Base-by-base conservation (phyloP, 805 yeast genomes). In the Saturnispora mendoncae region DNA sequence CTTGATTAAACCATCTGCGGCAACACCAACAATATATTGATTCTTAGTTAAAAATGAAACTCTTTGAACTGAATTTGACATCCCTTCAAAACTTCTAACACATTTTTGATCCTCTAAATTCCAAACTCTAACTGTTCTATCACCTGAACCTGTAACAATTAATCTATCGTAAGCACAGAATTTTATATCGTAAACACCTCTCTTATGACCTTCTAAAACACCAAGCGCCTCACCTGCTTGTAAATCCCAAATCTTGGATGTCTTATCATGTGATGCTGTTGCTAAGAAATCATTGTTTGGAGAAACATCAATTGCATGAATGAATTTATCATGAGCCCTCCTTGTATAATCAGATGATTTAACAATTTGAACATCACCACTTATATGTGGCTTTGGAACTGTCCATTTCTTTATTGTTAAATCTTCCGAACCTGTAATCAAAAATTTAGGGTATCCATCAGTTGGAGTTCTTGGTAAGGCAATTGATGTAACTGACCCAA, bases 271-370 rank as follows among this genome's bases (percentile, higher is more conserved):
- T 10, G 95, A 84, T 2, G 95, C 97, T 1, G 97, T 82, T 0
- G 95, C 97, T 54, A 92, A 79, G 38, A 72, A 68, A 48, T 80
- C 81, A 60, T 90, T 94, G 55, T 87, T 85, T 14, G 96, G 95
- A n/a, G 97, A 72, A 4, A 92, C 68, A 49, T 87, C 96, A 40
- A 92, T 65, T 2, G 90, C 74, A 54, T 92, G 94, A 46, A 92
- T 92, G 60, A 92, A 96, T 59, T 90, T 92, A 42, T 92, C 97
- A 59, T 92, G 99, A 1, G 97, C 97, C 55, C 88, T 77, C 67
- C 96, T 77, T 0, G 98, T 92, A 60, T 81, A 92, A 41, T 79
- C 86, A 2, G 96, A 83, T 2, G 69, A 65, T 51, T 71, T 76
- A 6, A 84, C 69, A 15, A 53, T 50, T 4, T 52, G 44, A 10